phyloP scores from a whole-genome alignment of 164 flowering plant species.

The Echeveria elegans region DNA sequence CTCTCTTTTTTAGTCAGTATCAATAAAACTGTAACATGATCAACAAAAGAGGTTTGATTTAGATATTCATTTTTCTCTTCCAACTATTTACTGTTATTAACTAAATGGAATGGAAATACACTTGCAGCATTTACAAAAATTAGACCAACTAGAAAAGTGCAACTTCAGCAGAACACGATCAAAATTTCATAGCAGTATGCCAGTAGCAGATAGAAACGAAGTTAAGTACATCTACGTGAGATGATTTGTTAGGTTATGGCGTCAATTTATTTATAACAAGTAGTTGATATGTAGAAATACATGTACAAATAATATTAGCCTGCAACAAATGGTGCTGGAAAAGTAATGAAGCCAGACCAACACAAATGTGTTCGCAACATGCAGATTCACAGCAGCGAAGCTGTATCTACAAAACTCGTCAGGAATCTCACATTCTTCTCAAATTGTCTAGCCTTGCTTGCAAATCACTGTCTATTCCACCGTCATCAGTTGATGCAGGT shows the following conservation, averaged over 20 bases:
- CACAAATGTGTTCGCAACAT: constrained; percentile 5
- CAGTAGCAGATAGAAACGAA: background rate
- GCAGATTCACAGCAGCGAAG: constrained; percentile 8
- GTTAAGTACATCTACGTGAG: no score
- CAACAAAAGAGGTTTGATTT: no score
- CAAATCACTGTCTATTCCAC: constrained; percentile 56
- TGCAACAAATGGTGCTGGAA: background rate
- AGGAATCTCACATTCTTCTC: constrained; percentile 44
- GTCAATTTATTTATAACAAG: background rate
- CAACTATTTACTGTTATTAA: no score
- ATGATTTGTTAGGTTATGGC: background rate
- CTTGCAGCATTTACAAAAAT: no score
- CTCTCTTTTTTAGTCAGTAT: background rate
- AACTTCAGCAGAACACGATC: no score
- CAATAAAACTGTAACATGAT: background rate
- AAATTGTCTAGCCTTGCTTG: constrained; percentile 78
- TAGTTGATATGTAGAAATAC: background rate
- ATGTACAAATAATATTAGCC: background rate
- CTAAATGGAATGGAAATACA: no score
- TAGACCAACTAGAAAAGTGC: no score
- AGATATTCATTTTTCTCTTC: no score
- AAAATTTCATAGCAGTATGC: no score
- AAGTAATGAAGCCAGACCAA: background rate
- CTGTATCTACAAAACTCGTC: background rate
- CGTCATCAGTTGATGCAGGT: constrained; percentile 27